phyloP scores from a whole-genome alignment of 2,329 filamentous ascomycete genomes.

The Diaporthe helianthi region DNA sequence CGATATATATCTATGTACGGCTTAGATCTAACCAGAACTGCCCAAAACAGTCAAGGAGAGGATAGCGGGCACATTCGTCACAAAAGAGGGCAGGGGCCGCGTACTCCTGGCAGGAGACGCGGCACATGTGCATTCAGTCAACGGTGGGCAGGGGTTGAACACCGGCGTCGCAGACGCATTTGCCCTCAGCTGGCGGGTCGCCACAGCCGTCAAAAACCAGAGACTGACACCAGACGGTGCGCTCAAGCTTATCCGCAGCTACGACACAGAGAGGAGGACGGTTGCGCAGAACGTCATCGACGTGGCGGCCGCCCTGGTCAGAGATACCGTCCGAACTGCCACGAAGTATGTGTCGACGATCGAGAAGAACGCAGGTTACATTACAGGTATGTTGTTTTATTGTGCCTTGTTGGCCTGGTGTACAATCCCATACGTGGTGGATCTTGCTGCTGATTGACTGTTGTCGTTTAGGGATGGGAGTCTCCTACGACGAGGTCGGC shows the following conservation, averaged over 20 bases:
- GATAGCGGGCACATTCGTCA: conserved; percentile 49
- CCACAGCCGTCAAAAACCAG: neutral
- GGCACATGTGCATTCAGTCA: conserved; percentile 62
- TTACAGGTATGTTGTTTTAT: conserved; percentile 50
- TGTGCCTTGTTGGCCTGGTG: too few species aligned
- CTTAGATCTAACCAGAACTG: conserved; percentile 17
- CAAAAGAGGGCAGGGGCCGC: conserved; percentile 50
- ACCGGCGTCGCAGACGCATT: conserved; percentile 61
- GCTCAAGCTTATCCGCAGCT: conserved; percentile 47
- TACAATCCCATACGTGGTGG: neutral
- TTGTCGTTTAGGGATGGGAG: conserved; percentile 49
- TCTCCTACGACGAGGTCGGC: conserved; percentile 46
- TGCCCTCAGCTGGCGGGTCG: conserved; percentile 62
- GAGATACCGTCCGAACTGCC: conserved; percentile 52
- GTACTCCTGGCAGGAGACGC: conserved; percentile 65
- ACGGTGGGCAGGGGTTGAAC: conserved; percentile 66
- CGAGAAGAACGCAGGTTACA: conserved; percentile 55
- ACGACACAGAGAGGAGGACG: conserved; percentile 52
- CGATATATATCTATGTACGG: too few species aligned
- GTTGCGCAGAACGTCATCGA: conserved; percentile 54
- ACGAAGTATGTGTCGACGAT: conserved; percentile 56
- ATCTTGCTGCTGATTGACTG: conserved; percentile 9
- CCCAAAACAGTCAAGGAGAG: conserved; percentile 48
- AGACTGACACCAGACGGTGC: conserved; percentile 38
- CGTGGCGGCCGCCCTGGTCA: conserved; percentile 54